Evolutionary conservation across 1,139 yeast species (phyloP), one percentile per base, ranked within the genome.

Genomic region (Williopsis jadinii): DNA sequence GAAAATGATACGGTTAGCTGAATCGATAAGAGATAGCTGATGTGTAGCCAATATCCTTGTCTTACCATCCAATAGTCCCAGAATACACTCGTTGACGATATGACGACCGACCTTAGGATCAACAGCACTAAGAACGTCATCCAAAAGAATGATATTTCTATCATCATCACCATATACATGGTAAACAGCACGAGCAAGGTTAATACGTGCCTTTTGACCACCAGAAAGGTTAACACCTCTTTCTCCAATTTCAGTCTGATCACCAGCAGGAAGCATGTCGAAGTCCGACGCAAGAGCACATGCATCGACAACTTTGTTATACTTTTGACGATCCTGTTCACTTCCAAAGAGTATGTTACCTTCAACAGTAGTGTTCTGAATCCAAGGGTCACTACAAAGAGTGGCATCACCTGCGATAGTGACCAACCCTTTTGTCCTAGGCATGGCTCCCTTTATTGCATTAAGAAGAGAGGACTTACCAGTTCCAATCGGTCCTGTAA

Each of bases 201-300:
- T 82, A 14, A 65, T 63, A 63, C 70, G 61, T 1, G 95, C 95
- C 63, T 88, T 88, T 61, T 88, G 97, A 34, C 97, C 97, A 44
- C 97, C 97, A 3, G 95, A 85, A 34, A 88, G 64, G 0, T 94
- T 87, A 50, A 88, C 84, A 51, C 97, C 97, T 51, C 95, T 75
- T 60, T 88, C 97, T 47, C 97, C 97, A 45, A 88, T 84, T 62
- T 87, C 95, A 3, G 96, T 85, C 40, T 61, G 59, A 56, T 88
- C 97, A 42, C 95, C 92, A 33, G 84, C 94, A 3, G 92, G 86
- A 39, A 87, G 66, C 37, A 71, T 70, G 15, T 77, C 79, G 47
- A 87, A 67, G 63, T 87, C 96, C 35, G 80, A 73, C 32, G 67
- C 67, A 44, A 87, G 69, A 1, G 86, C 75, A 60, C 95, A 86